Evolutionary conservation across 148 eudicot genomes (phyloP).

Genomic region (Chenopodium berlandieri): DNA sequence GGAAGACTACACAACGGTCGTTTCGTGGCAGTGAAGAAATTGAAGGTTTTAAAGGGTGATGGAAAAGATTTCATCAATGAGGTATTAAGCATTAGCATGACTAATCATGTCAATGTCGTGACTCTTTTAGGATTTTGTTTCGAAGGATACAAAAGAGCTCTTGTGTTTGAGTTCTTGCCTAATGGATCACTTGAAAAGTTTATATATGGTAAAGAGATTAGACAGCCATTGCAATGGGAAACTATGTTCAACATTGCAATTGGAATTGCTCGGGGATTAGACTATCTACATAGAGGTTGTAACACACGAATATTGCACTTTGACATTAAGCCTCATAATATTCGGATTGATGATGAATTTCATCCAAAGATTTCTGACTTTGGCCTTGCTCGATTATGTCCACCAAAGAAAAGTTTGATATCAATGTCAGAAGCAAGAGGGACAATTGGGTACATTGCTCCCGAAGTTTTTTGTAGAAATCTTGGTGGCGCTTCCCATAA

Average conservation of each 20-base stretch:
- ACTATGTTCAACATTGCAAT: conserved; percentile 10
- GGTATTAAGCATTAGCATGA: conserved; percentile 53
- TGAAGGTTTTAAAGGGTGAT: too few species aligned
- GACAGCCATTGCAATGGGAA: background rate
- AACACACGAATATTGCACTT: background rate
- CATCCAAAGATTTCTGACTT: background rate
- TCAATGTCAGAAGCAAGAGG: conserved; percentile 14
- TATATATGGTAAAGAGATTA: background rate
- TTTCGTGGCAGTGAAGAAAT: too few species aligned
- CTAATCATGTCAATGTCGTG: conserved; percentile 63
- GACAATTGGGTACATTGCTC: conserved; percentile 18
- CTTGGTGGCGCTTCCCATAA: conserved; percentile 7
- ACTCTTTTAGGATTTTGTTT: conserved; percentile 54
- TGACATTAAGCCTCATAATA: conserved; percentile 6
- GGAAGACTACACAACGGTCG: too few species aligned
- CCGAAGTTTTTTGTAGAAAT: conserved; percentile 11
- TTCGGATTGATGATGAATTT: conserved; percentile 9
- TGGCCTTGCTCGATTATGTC: conserved; percentile 1
- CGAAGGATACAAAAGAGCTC: conserved; percentile 46
- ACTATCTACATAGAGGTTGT: conserved; percentile 18
- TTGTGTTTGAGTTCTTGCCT: conserved; percentile 64
- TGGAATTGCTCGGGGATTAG: conserved; percentile 3
- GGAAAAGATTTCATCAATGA: conserved; percentile 39
- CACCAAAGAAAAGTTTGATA: background rate
- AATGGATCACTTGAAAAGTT: conserved; percentile 39